phyloP scores from a whole-genome alignment of 176 grass and related monocot genomes.

The Avena eriantha region DNA sequence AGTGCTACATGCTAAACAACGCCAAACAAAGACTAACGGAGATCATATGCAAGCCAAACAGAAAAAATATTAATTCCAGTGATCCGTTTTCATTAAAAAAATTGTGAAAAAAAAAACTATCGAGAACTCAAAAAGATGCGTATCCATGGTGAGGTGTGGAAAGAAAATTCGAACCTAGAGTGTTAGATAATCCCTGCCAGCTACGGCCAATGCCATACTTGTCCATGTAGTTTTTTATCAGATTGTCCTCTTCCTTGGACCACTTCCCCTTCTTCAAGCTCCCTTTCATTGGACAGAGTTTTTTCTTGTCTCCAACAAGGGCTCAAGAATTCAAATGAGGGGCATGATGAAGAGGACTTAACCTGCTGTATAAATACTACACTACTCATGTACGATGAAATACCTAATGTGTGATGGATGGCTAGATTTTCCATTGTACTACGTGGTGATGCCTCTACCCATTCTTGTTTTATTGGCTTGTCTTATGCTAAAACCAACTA shows the following conservation, averaged over 20 bases:
- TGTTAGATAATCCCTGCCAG: slow-evolving; percentile 56
- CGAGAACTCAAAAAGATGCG: background rate
- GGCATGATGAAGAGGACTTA: background rate
- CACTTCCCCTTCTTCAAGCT: slow-evolving; percentile 53
- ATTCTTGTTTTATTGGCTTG: slow-evolving; percentile 47
- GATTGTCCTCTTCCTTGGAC: slow-evolving; percentile 51
- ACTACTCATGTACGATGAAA: slow-evolving; percentile 12
- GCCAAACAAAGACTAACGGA: background rate
- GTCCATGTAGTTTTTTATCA: slow-evolving; percentile 51
- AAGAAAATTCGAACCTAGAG: slow-evolving; percentile 47
- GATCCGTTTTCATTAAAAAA: background rate
- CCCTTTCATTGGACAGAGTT: slow-evolving; percentile 23
- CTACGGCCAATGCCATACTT: slow-evolving; percentile 52
- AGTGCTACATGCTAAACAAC: background rate
- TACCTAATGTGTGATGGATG: slow-evolving; percentile 47
- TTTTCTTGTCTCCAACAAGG: slow-evolving; percentile 40
- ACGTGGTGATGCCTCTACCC: slow-evolving; percentile 28
- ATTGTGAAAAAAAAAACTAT: background rate
- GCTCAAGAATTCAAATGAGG: slow-evolving; percentile 40
- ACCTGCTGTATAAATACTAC: slow-evolving; percentile 48
- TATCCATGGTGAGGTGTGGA: background rate
- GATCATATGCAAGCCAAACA: slow-evolving; percentile 24
- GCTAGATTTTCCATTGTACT: slow-evolving; percentile 15
- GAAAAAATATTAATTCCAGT: background rate
- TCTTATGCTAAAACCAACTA: slow-evolving; percentile 48